Conservation (phyloP, 176 grass and related monocot species). For the Triticum aestivum region IWGSC_CS_RefSeq_v2.1 NC_057798.1:67173563-67174062, state of each 20-base stretch:
- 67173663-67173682: background rate
- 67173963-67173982: background rate
- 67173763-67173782: no score
- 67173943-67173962: background rate
- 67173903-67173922: background rate
- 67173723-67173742: no score
- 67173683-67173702: no score
- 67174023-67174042: background rate
- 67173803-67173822: no score
- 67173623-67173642: background rate
- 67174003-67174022: background rate
- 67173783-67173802: no score
- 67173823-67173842: no score
- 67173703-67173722: no score
- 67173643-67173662: background rate
- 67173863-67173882: no score
- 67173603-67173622: background rate
- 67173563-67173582: background rate
- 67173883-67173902: no score
- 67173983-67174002: background rate
- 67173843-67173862: no score
- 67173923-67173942: background rate
- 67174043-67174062: background rate
- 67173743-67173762: no score
- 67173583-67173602: background rate